Evolutionary conservation across 2,329 filamentous ascomycete genomes (phyloP).

Genomic region (Incumbomyces lentus): DNA sequence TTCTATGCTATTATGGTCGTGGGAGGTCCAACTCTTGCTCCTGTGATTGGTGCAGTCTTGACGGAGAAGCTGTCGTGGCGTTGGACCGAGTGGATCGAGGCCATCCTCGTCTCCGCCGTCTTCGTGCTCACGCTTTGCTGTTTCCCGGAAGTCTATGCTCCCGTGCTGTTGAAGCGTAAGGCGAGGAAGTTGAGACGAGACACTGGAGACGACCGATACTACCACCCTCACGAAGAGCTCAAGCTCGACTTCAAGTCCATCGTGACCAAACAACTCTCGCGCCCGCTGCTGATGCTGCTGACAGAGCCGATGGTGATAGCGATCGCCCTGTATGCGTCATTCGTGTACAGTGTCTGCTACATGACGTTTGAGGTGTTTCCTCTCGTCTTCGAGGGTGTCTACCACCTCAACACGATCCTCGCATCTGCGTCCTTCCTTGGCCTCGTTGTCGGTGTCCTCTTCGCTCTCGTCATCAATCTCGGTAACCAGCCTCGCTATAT

Average conservation of each 20-base stretch:
- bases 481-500: slow-evolving; percentile 33
- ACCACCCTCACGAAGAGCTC: slow-evolving; percentile 37
- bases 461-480: slow-evolving; percentile 32
- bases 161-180: slow-evolving; percentile 31
- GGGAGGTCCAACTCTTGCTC: slow-evolving; percentile 33
- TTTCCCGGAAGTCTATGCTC: slow-evolving; percentile 32
- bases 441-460: slow-evolving; percentile 36
- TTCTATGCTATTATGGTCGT: slow-evolving; percentile 33
- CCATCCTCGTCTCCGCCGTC: slow-evolving; percentile 30
- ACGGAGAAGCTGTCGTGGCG: slow-evolving; percentile 33
- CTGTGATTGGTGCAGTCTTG: slow-evolving; percentile 33
- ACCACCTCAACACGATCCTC: slow-evolving; percentile 33
- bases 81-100: slow-evolving; percentile 37
- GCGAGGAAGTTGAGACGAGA: slow-evolving; percentile 29
- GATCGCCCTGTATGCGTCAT: slow-evolving; percentile 36
- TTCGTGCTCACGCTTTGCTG: slow-evolving; percentile 22
- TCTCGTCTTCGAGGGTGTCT: slow-evolving; percentile 36
- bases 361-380: slow-evolving; percentile 39
- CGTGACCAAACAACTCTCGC: slow-evolving; percentile 34
- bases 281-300: slow-evolving; percentile 35
- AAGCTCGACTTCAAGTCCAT: slow-evolving; percentile 32
- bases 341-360: slow-evolving; percentile 39
- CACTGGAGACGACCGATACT: slow-evolving; percentile 30
- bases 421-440: slow-evolving; percentile 38
- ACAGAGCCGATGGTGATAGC: slow-evolving; percentile 40